Conservation (phyloP, 306 rosid genomes). For the Canavalia ensiformis region DNA sequence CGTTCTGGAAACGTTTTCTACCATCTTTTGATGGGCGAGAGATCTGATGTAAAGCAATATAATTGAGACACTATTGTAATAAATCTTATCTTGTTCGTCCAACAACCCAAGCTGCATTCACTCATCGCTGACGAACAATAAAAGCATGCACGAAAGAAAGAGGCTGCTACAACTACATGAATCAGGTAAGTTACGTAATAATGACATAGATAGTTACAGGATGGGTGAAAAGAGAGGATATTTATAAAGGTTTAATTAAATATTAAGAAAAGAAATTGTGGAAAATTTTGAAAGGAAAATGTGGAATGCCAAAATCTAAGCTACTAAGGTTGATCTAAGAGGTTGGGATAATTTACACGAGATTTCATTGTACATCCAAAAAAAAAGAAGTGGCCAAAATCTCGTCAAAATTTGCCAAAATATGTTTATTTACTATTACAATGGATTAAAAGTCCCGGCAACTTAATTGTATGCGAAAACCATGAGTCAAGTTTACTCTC, state of each 20-base stretch:
- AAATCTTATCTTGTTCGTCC: neutral
- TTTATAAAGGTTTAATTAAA: constrained; percentile 10
- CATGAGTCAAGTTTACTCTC: neutral
- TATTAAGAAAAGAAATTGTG: constrained; percentile 35
- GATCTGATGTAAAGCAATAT: constrained; percentile 14
- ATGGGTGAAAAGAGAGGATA: constrained; percentile 2
- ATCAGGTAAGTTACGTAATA: constrained; percentile 5
- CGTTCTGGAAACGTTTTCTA: constrained; percentile 47
- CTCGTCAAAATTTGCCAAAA: constrained; percentile 3
- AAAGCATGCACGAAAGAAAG: constrained; percentile 19
- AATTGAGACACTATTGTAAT: constrained; percentile 3
- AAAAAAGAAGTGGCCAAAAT: neutral
- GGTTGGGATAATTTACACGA: too few relatives aligned
- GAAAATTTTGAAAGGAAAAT: neutral
- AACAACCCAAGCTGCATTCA: constrained; percentile 20
- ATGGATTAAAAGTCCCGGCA: neutral
- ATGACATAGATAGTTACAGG: constrained; percentile 1
- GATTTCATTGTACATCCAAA: too few relatives aligned
- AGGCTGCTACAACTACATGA: constrained; percentile 4
- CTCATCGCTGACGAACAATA: constrained; percentile 16
- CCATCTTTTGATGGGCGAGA: constrained; percentile 46
- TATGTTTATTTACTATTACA: neutral
- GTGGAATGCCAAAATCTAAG: too few relatives aligned
- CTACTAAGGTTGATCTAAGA: too few relatives aligned
- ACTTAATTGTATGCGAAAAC: constrained; percentile 5